Base-by-base conservation (phyloP, 2,329 filamentous ascomycete genomes). In the Curvularia sp. region DNA sequence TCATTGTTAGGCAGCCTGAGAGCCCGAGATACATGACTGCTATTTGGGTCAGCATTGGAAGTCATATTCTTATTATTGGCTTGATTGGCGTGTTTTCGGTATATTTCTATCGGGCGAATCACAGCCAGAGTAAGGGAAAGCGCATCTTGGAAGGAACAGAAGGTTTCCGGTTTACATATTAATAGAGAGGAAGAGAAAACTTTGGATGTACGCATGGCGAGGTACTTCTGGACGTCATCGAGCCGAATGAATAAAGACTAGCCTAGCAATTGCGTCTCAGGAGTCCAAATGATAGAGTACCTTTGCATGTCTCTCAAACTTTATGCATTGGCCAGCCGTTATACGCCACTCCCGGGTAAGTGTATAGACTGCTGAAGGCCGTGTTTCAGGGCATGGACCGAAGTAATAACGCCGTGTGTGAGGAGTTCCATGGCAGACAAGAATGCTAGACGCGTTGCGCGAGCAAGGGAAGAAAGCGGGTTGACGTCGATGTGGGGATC, bases 21-120 rank as follows among this genome's bases (percentile, higher is more conserved):
- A 86, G 86, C 2, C 88, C 88, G 6, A 75, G 79, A 56, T 90
- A 90, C 72, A 72, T 80, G 57, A 90, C 88, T 2, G 88, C 88
- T 1, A 83, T 90, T 13, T 90, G 87, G 86, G 82, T 89, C 13
- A 87, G 85, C 12, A 88, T 90, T 57, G 87, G 84, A 58, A 80
- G 63, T 44, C 85, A 88, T 64, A 76, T 86, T n/a, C 63, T 87
- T 55, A 86, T 88, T 58, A 83, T 88, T 57, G 78, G 59, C 1
- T 78, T 86, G 28, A 81, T 88, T 13, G 79, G 67, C 0, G 57
- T 78, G 4, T 86, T 88, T 61, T 82, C 83, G 0, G 35, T 79
- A 2, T 83, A 84, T 61, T 88, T 88, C 65, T 83, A 80, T 63
- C 66, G 73, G 30, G 78, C 79, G 10, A 89, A 88, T 67, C 73